phyloP scores from a whole-genome alignment of 305 asterid species.

The Solanum chacoense region DNA sequence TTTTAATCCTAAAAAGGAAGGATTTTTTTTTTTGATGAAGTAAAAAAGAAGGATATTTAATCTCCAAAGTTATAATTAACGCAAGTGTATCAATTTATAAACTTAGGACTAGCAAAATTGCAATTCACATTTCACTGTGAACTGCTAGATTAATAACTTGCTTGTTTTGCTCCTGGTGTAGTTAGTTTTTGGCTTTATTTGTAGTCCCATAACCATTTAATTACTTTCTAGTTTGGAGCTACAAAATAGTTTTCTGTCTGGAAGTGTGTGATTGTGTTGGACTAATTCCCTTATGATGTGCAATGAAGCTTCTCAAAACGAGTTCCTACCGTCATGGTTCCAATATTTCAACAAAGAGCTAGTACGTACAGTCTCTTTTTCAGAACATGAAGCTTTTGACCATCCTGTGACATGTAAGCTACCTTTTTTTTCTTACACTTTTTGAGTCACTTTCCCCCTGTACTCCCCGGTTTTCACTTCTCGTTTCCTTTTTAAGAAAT shows the following conservation, averaged over 20 bases:
- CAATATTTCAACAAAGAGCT: constrained; percentile 81
- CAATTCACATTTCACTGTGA: neutral
- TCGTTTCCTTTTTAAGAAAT: constrained; percentile 8
- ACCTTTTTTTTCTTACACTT: neutral
- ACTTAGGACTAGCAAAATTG: neutral
- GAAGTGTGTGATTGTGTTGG: constrained; percentile 8
- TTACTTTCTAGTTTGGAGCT: constrained; percentile 6
- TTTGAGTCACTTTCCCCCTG: constrained; percentile 2
- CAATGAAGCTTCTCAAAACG: constrained; percentile 58
- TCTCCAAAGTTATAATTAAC: neutral
- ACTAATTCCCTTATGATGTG: constrained; percentile 16
- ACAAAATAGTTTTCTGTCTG: neutral
- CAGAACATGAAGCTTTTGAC: constrained; percentile 96
- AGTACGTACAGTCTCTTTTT: constrained; percentile 61
- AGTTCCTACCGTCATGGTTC: constrained; percentile 79
- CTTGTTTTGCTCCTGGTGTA: neutral
- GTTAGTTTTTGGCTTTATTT: neutral
- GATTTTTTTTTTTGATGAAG: neutral
- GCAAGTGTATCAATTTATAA: neutral
- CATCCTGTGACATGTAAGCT: constrained; percentile 97
- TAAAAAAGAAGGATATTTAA: neutral
- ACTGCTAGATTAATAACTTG: neutral
- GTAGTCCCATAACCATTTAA: constrained; percentile 4
- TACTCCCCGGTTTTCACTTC: neutral
- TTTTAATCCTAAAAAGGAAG: neutral